Percentiles rank a stretch among this genome's conserved stretches.
Conservation (phyloP, 768 basidiomycete genomes). For the Rhodotorula kratochvilovae region DNA sequence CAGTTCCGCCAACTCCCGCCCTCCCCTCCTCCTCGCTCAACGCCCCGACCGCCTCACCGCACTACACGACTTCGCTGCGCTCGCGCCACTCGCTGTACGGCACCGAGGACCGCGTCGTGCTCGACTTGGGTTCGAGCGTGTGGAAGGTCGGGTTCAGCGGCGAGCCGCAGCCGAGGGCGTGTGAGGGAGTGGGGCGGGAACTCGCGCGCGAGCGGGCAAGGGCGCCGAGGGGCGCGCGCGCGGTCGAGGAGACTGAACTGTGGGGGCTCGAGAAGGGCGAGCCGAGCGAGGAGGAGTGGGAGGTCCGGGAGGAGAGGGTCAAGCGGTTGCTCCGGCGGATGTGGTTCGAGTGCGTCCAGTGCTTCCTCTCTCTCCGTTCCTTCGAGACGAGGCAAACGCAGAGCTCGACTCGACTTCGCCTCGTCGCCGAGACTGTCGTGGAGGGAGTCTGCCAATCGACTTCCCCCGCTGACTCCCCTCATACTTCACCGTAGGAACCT, state of each 20-base stretch:
- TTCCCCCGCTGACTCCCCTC: not conserved
- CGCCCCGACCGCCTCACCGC: constrained; percentile 56
- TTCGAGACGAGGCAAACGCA: no score
- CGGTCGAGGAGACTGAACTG: constrained; percentile 47
- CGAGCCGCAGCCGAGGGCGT: constrained; percentile 85
- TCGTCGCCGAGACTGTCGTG: no score
- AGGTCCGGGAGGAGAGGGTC: constrained; percentile 32
- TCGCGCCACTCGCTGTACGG: constrained; percentile 63
- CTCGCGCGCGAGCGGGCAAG: constrained; percentile 13
- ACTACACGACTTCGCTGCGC: constrained; percentile 66
- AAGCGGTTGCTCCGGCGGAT: constrained; percentile 25
- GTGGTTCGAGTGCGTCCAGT: constrained; percentile 32
- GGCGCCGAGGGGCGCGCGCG: not conserved
- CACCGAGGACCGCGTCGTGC: constrained; percentile 88
- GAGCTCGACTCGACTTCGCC: no score
- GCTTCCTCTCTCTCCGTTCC: not conserved
- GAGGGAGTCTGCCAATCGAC: no score
- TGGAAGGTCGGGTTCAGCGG: constrained; percentile 99
- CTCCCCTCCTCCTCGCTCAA: not conserved
- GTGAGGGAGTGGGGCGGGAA: constrained; percentile 55
- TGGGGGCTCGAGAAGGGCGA: constrained; percentile 37
- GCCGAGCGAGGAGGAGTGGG: constrained; percentile 45
- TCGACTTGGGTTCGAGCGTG: constrained; percentile 86
- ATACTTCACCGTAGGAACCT: constrained; percentile 48
- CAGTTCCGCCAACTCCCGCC: not conserved